Evolutionary conservation across 2,329 filamentous ascomycete species (phyloP).

Genomic region (Fusarium sp.): DNA sequence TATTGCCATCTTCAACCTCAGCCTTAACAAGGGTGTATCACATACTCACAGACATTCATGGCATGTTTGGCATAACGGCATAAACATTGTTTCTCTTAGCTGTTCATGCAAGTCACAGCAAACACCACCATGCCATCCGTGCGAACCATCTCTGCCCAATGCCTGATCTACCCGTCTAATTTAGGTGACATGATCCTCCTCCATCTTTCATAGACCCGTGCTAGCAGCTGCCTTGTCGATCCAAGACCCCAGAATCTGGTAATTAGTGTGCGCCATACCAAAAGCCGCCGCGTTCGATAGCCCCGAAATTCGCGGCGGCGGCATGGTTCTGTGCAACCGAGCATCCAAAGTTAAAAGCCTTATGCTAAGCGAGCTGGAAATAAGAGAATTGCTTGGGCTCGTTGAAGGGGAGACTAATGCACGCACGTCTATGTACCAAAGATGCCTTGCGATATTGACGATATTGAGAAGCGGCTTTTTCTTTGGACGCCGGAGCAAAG

Average conservation of each 20-base stretch:
- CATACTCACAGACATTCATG: neutral
- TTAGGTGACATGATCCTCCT: neutral
- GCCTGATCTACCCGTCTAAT: neutral
- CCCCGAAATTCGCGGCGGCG: neutral
- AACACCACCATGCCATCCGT: neutral
- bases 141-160: neutral
- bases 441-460: neutral
- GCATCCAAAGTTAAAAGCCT: neutral
- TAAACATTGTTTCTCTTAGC: neutral
- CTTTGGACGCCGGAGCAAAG: neutral
- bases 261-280: conserved; percentile 2
- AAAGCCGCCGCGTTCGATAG: neutral
- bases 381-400: neutral
- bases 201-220: neutral
- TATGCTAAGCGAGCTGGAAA: neutral
- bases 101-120: conserved; percentile 10
- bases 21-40: neutral
- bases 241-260: neutral
- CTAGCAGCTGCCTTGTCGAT: conserved; percentile 3
- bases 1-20: neutral
- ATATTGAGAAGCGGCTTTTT: neutral
- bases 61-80: neutral
- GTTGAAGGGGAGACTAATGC: neutral
- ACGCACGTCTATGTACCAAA: neutral
- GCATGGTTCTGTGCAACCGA: neutral